Percentiles rank a stretch among this genome's conserved stretches.
Evolutionary conservation across 1,284 basidiomycete genomes (phyloP).

Genomic region (Erythrobasidium hasegawianum): DNA sequence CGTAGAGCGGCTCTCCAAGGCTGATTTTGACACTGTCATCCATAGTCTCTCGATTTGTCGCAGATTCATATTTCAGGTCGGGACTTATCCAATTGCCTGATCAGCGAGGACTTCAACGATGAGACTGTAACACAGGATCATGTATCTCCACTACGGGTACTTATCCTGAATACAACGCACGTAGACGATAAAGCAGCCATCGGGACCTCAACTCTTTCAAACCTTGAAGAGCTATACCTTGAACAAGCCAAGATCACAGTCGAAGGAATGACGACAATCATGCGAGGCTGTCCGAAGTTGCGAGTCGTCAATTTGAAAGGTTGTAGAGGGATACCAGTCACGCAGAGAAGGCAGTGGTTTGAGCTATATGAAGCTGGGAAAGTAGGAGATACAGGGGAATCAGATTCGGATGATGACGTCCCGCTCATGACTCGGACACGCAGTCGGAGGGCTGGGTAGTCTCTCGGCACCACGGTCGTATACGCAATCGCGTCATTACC

Average conservation of each 20-base stretch:
- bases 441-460: too few species aligned
- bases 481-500: too few species aligned
- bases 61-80: constrained; percentile 17
- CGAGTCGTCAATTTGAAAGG: constrained; percentile 30
- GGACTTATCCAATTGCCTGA: neutral
- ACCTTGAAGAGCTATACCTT: constrained; percentile 30
- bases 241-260: constrained; percentile 31
- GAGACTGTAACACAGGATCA: neutral
- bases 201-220: constrained; percentile 12
- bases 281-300: constrained; percentile 31
- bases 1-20: too few species aligned
- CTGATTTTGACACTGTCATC: too few species aligned
- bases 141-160: constrained; percentile 11
- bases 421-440: neutral
- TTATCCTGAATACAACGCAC: constrained; percentile 21
- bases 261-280: constrained; percentile 33
- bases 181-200: constrained; percentile 24
- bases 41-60: constrained; percentile 19
- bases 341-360: constrained; percentile 33
- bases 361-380: constrained; percentile 30
- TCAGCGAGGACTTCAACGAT: constrained; percentile 9
- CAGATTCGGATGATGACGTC: neutral
- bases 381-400: constrained; percentile 15
- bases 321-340: constrained; percentile 34
- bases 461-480: too few species aligned